Conservation (phyloP, 2,329 filamentous ascomycete species). For the Chrysoporthe puriensis region DNA sequence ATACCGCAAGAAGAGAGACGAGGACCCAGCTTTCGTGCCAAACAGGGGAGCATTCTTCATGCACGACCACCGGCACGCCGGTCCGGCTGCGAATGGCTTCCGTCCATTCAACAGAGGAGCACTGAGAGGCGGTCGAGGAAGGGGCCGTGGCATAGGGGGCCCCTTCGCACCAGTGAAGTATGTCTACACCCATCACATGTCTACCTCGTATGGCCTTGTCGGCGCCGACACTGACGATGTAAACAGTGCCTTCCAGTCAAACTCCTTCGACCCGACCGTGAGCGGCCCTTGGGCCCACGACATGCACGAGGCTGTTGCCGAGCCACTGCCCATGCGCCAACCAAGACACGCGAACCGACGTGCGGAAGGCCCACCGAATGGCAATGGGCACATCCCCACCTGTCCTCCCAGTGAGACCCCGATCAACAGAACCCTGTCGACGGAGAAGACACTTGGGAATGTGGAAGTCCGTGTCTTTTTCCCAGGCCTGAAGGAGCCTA, state of each 20-base stretch:
- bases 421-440: slow-evolving; percentile 80
- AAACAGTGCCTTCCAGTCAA: slow-evolving; percentile 48
- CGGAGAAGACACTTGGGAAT: slow-evolving; percentile 81
- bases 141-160: slow-evolving; percentile 58
- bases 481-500: slow-evolving; percentile 72
- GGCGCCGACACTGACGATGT: slow-evolving; percentile 18
- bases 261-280: slow-evolving; percentile 63
- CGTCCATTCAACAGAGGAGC: slow-evolving; percentile 66
- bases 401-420: slow-evolving; percentile 63
- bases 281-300: slow-evolving; percentile 90
- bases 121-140: slow-evolving; percentile 58
- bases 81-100: slow-evolving; percentile 78
- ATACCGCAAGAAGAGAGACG: slow-evolving; percentile 83
- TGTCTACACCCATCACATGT: slow-evolving; percentile 36
- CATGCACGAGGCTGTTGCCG: slow-evolving; percentile 76
- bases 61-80: slow-evolving; percentile 86
- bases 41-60: slow-evolving; percentile 96
- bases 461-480: slow-evolving; percentile 82
- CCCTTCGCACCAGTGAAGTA: slow-evolving; percentile 67
- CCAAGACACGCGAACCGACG: slow-evolving; percentile 47
- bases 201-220: neutral
- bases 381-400: slow-evolving; percentile 58
- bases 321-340: slow-evolving; percentile 46
- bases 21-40: slow-evolving; percentile 90
- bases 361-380: slow-evolving; percentile 57